Evolutionary conservation across 495 filamentous ascomycete species (phyloP), one percentile per base, ranked within the genome.

Genomic region (Evansstolkia leycettana): DNA sequence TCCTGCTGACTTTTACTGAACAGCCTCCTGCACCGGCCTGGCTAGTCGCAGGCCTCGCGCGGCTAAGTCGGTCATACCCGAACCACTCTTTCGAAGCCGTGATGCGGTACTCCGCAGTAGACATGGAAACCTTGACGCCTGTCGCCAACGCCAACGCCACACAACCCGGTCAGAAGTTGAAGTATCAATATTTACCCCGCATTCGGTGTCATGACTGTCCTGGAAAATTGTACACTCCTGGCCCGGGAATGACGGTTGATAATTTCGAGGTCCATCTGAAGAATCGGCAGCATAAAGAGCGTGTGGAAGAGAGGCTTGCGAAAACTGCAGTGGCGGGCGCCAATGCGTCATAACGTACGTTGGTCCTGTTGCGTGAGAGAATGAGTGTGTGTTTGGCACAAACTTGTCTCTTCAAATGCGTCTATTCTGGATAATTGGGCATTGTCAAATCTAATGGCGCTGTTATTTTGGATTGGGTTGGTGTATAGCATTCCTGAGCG

Each of bases 191-290:
- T 41, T 65, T 92, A 26, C 86, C 90, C 1, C 72, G 90, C 18
- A 94, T 95, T 36, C 70, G 79, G 23, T 98, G 90, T 49, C 72
- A 75, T 28, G 90, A 95, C 51, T 95, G 90, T 57, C 83, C 89
- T 2, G 84, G 86, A 23, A 95, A 94, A 53, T 60, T 93, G 19
- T 98, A 98, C 53, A 94, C 82, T 0, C 80, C 85, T 1, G 82
- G 83, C 0, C 88, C 89, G 0, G 84, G 75, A 15, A 77, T 69
- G 49, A 84, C 86, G 0, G 79, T 86, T 8, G 76, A 78, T n/a
- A 87, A 90, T 48, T 94, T 94, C 38, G 80, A 89, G 58, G 76
- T 89, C 5, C 87, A 94, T 59, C 62, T 93, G n/a, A 79, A 73
- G 46, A 90, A 92, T 57, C 60, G 75, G 25, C 55, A 69, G 14